Evolutionary conservation across 345 rosid species (phyloP).

Genomic region (Rhizophora apiculata): DNA sequence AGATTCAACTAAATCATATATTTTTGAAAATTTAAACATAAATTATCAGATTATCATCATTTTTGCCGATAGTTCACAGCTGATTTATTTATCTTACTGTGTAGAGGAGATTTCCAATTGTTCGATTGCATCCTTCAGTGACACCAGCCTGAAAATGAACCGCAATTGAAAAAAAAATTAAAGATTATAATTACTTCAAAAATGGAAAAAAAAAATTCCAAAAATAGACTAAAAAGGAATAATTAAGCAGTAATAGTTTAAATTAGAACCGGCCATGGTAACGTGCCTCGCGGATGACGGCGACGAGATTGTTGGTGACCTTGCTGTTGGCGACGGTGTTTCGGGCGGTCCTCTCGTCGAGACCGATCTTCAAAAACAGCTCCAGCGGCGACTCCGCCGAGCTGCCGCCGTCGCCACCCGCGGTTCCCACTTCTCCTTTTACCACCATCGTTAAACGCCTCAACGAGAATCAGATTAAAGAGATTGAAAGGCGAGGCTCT

Average conservation of each 20-base stretch:
- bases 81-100: conserved; percentile 39
- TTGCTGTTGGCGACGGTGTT: conserved; percentile 79
- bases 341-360: conserved; percentile 75
- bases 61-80: neutral
- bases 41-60: neutral
- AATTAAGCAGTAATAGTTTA: no score
- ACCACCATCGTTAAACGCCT: neutral
- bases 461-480: neutral
- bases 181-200: neutral
- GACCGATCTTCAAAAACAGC: conserved; percentile 72
- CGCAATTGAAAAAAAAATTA: neutral
- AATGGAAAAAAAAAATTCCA: neutral
- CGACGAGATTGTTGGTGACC: conserved; percentile 77
- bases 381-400: conserved; percentile 28
- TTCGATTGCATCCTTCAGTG: conserved; percentile 73
- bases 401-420: neutral
- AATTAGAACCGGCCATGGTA: no score
- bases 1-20: no score
- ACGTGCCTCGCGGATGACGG: conserved; percentile 77
- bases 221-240: neutral
- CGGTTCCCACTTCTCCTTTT: conserved; percentile 14
- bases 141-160: conserved; percentile 62
- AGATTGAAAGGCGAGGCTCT: neutral
- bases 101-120: conserved; percentile 78
- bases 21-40: neutral